Conservation (phyloP, 768 basidiomycete genomes). For the Boletus rubescentipes region DNA sequence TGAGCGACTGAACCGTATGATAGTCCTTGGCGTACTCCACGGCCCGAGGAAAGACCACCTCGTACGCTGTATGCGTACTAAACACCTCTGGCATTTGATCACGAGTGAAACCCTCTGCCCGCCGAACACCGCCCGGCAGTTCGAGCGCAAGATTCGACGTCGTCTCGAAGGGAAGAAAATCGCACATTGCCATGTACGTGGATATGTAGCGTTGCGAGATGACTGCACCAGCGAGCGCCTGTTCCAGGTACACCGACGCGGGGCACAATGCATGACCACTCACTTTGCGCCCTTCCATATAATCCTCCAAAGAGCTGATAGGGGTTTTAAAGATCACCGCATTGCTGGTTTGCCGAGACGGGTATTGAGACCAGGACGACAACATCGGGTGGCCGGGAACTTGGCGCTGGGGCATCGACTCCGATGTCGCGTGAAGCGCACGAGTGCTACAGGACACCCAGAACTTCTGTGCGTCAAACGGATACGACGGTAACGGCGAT, state of each 20-base stretch:
- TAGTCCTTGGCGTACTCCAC: conserved; percentile 62
- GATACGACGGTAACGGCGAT: conserved; percentile 61
- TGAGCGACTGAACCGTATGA: conserved; percentile 55
- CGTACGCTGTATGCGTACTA: conserved; percentile 56
- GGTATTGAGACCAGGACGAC: conserved; percentile 42
- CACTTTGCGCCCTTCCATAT: conserved; percentile 59
- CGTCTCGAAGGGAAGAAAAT: conserved; percentile 32
- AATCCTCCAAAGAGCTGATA: conserved; percentile 39
- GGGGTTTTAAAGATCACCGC: conserved; percentile 56
- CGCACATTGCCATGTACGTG: conserved; percentile 50
- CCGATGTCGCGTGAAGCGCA: background rate
- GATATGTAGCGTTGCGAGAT: conserved; percentile 35
- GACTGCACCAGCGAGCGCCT: conserved; percentile 46
- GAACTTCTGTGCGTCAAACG: conserved; percentile 54
- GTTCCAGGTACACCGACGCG: conserved; percentile 64
- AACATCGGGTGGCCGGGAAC: conserved; percentile 37
- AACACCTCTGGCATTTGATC: conserved; percentile 44
- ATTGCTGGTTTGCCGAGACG: conserved; percentile 32
- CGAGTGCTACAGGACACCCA: conserved; percentile 51
- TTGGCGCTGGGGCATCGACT: background rate
- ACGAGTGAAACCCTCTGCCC: conserved; percentile 32
- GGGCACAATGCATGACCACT: conserved; percentile 58
- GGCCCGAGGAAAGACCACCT: conserved; percentile 66
- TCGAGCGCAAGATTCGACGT: conserved; percentile 38
- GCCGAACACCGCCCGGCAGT: conserved; percentile 36